Conservation (phyloP, 768 basidiomycete genomes). For the Kwoniella sp. region DNA sequence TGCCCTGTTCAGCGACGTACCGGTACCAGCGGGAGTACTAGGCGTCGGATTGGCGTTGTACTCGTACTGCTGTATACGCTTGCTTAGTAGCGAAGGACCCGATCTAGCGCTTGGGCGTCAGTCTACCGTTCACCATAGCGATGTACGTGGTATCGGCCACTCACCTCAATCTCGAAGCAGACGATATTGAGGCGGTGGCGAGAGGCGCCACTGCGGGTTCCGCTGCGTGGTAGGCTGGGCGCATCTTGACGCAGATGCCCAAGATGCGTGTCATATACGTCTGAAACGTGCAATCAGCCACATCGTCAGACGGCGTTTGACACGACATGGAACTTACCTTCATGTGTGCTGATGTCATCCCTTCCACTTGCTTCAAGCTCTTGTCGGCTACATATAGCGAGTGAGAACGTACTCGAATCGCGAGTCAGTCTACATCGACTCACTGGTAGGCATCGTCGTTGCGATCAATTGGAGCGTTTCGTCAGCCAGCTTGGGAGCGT, state of each 20-base stretch:
- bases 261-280: conserved; percentile 9
- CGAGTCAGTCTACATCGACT: conserved; percentile 4
- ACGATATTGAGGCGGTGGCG: conserved; percentile 2
- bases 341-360: conserved; percentile 36
- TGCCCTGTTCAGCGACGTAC: conserved; percentile 3
- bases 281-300: neutral
- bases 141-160: too few relatives aligned
- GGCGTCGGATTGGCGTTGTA: conserved; percentile 4
- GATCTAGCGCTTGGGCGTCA: too few relatives aligned
- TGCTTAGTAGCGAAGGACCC: too few relatives aligned
- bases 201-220: conserved; percentile 5
- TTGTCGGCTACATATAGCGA: neutral
- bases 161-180: conserved; percentile 4
- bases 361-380: conserved; percentile 19
- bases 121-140: too few relatives aligned
- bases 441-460: conserved; percentile 37
- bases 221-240: conserved; percentile 12
- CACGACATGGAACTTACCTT: conserved; percentile 12
- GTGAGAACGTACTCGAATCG: neutral
- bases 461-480: conserved; percentile 40
- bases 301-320: neutral
- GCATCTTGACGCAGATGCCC: conserved; percentile 12
- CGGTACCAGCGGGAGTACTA: neutral
- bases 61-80: conserved; percentile 4
- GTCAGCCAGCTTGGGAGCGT: conserved; percentile 33